Evolutionary conservation across 495 filamentous ascomycete species (phyloP), one percentile per base, ranked within the genome.

Genomic region (Glutinoglossum americanum): DNA sequence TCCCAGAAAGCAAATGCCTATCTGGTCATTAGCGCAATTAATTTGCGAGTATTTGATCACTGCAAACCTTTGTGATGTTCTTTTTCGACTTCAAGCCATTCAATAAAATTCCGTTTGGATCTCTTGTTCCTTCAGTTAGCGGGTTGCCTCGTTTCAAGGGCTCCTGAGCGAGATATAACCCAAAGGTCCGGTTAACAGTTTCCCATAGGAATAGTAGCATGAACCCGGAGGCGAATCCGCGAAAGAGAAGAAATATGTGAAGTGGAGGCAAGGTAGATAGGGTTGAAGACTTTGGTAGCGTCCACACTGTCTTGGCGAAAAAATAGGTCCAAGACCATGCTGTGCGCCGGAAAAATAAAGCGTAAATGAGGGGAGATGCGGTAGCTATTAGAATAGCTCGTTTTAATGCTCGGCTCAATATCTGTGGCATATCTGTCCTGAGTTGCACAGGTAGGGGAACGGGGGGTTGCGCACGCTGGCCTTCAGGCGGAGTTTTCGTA

Each of bases 1-100:
- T 98, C 92, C 85, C 89, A 93, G 71, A 94, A 87, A 26, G 92
- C 90, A 66, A 90, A 90, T 3, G 78, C 71, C 71, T 87, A 71
- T 11, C 1, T 17, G 17, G 33, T 53, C 9, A 56, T 45, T 55
- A 44, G 39, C 13, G 19, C 8, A 51, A 26, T 17, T 45, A 10
- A 48, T 10, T 19, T 27, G 30, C 11, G 32, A 23, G 33, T 47
- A 58, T 26, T 57, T 65, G 71, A 63, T 72, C n/a, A n/a, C n/a
- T n/a, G n/a, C n/a, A n/a, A n/a, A 76, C 81, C 70, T 70, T 76
- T 39, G 76, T 73, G n/a, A 79, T 64, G 44, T 78, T 69, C 60
- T 83, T 86, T 66, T 78, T 89, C 21, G 83, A 78, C 60, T 81
- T 87, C 51, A 98, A 69, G 0, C 92, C 92, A 56, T 80, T 85